A percentile compares a stretch with the other conserved stretches of the same genome.
Conservation (phyloP, 768 basidiomycete genomes). For the Kwoniella mangroviensis region DNA sequence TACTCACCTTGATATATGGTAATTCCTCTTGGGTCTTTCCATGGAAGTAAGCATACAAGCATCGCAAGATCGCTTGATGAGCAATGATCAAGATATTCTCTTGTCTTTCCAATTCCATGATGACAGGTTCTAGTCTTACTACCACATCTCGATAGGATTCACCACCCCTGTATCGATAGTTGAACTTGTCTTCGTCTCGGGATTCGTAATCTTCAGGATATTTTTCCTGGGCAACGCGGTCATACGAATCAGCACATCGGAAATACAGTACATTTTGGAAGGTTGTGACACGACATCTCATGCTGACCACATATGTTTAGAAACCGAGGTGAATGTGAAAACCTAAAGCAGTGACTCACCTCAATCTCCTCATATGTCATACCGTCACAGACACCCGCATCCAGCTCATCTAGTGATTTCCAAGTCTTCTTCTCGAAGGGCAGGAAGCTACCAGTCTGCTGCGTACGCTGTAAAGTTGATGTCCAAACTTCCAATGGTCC, state of each 20-base stretch:
- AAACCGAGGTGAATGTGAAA: background rate
- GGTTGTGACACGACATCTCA: too few relatives aligned
- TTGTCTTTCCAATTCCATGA: slow-evolving; percentile 98
- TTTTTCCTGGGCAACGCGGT: slow-evolving; percentile 64
- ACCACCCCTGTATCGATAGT: slow-evolving; percentile 93
- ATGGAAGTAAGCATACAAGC: slow-evolving; percentile 84
- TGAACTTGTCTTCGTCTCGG: slow-evolving; percentile 98
- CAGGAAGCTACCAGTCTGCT: slow-evolving; percentile 81
- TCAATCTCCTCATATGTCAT: slow-evolving; percentile 99
- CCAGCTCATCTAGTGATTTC: slow-evolving; percentile 97
- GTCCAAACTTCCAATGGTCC: slow-evolving; percentile 94
- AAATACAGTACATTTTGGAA: too few relatives aligned
- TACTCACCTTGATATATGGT: slow-evolving; percentile 88
- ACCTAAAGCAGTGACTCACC: slow-evolving; percentile 60
- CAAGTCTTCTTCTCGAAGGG: slow-evolving; percentile 92
- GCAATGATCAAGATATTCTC: slow-evolving; percentile 96
- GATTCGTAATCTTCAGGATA: slow-evolving; percentile 99
- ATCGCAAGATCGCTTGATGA: slow-evolving; percentile 70
- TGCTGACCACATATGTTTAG: too few relatives aligned
- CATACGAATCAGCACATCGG: background rate
- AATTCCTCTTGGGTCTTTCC: slow-evolving; percentile 86
- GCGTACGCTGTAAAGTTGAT: slow-evolving; percentile 90
- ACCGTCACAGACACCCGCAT: slow-evolving; percentile 98
- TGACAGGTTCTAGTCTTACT: slow-evolving; percentile 91
- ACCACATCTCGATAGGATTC: slow-evolving; percentile 99